phyloP scores from a whole-genome alignment of 345 rosid genomes.

The Eutrema heterophyllum region DNA sequence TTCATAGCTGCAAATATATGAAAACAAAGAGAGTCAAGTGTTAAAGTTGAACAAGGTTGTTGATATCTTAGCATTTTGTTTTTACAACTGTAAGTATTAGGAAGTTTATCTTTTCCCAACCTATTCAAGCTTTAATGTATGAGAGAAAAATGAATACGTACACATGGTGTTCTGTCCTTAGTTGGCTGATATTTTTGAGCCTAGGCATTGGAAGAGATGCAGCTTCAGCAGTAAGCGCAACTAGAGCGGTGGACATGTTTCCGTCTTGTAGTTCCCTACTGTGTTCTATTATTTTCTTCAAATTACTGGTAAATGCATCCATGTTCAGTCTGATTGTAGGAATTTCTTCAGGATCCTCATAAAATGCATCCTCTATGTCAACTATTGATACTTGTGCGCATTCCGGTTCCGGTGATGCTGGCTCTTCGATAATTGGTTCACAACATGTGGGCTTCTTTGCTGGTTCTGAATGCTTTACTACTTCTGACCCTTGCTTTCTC shows the following conservation, averaged over 20 bases:
- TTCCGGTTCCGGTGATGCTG: constrained; percentile 74
- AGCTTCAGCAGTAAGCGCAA: constrained; percentile 67
- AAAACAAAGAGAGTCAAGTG: neutral
- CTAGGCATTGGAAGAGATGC: constrained; percentile 81
- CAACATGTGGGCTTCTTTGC: constrained; percentile 31
- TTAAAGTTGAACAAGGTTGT: neutral
- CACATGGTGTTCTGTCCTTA: constrained; percentile 95
- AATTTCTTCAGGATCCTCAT: constrained; percentile 70
- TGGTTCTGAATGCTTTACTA: constrained; percentile 28
- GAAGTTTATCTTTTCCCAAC: neutral
- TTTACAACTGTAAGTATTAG: neutral
- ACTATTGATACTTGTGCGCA: constrained; percentile 35
- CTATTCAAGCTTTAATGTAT: neutral
- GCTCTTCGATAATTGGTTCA: constrained; percentile 85
- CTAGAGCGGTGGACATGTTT: constrained; percentile 70
- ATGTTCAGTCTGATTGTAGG: constrained; percentile 72
- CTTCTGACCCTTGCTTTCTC: constrained; percentile 31
- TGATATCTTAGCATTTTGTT: neutral
- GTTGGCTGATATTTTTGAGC: constrained; percentile 74
- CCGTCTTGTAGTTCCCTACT: constrained; percentile 63
- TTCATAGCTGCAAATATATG: constrained; percentile 62
- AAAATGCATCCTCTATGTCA: constrained; percentile 67
- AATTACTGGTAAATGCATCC: constrained; percentile 57
- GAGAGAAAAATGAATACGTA: constrained; percentile 38
- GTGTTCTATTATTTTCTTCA: constrained; percentile 63